These are phyloP conservation scores for Arachnopeziza araneosa DNA, from an alignment of 2,329 filamentous ascomycete genomes.

Conservation along the genomic window DNA sequence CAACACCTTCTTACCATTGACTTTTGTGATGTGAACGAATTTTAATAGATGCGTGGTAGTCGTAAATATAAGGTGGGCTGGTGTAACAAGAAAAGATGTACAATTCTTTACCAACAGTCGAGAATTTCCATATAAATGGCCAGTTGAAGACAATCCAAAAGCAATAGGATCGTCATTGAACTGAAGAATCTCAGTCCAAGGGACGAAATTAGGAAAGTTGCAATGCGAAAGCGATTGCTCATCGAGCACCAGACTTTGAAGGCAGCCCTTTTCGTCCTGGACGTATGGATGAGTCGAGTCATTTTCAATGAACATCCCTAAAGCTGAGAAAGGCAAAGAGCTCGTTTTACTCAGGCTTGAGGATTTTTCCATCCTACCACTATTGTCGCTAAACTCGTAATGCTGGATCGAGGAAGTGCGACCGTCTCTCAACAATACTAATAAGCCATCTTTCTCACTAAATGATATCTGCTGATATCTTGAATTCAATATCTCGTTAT, in stretches of 20 bases:
- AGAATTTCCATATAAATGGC: slow-evolving; percentile 73
- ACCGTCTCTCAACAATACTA: slow-evolving; percentile 17
- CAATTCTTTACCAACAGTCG: slow-evolving; percentile 75
- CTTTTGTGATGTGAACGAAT: slow-evolving; percentile 73
- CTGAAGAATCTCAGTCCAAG: slow-evolving; percentile 30
- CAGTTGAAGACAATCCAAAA: slow-evolving; percentile 65
- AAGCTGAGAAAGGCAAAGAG: slow-evolving; percentile 12
- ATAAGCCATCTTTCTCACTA: slow-evolving; percentile 17
- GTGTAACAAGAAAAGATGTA: slow-evolving; percentile 81
- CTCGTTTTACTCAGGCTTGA: background rate
- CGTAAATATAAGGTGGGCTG: slow-evolving; percentile 81
- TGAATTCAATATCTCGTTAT: slow-evolving; percentile 14
- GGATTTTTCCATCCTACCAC: slow-evolving; percentile 22
- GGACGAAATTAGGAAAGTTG: slow-evolving; percentile 28
- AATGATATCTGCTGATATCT: slow-evolving; percentile 28
- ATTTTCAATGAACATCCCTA: slow-evolving; percentile 25
- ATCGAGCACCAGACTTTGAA: slow-evolving; percentile 21
- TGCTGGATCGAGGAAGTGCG: slow-evolving; percentile 15
- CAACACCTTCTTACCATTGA: slow-evolving; percentile 48
- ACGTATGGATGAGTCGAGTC: slow-evolving; percentile 20
- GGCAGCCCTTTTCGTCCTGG: slow-evolving; percentile 24
- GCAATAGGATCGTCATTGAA: slow-evolving; percentile 23
- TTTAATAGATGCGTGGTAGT: slow-evolving; percentile 91
- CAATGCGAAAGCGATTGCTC: slow-evolving; percentile 19
- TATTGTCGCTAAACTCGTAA: slow-evolving; percentile 26